Evolutionary conservation across 768 basidiomycete species (phyloP).

Genomic region (Pholiota conissans): DNA sequence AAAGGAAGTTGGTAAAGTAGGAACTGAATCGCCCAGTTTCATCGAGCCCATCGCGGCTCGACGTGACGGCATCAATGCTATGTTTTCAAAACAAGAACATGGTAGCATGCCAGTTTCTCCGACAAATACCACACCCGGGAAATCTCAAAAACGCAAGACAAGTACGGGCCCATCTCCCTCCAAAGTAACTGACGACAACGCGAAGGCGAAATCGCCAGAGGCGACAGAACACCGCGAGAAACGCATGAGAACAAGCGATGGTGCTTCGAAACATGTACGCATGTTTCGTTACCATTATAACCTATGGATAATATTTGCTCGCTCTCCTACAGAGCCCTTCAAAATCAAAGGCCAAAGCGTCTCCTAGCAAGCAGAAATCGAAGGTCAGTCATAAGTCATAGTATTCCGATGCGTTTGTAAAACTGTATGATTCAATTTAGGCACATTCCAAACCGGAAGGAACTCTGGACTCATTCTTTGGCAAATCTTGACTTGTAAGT

Average conservation of each 20-base stretch:
- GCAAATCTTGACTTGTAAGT: background rate
- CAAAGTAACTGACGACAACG: background rate
- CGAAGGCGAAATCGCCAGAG: background rate
- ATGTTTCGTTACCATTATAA: background rate
- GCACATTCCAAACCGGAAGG: background rate
- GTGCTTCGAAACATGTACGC: background rate
- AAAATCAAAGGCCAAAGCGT: background rate
- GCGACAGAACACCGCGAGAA: background rate
- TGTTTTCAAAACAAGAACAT: constrained; percentile 68
- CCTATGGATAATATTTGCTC: background rate
- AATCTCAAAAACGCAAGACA: background rate
- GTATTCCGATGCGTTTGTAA: background rate
- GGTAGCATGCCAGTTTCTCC: constrained; percentile 3
- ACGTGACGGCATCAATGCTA: constrained; percentile 83
- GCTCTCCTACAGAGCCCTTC: background rate
- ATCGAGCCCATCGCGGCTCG: constrained; percentile 77
- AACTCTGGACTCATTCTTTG: background rate
- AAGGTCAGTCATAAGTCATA: background rate
- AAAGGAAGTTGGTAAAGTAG: constrained; percentile 89
- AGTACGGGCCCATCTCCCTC: background rate
- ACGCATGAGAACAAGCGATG: background rate
- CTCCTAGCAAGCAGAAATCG: background rate
- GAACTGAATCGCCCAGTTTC: constrained; percentile 78
- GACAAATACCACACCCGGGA: background rate
- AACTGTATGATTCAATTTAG: background rate